Evolutionary conservation across 2,329 filamentous ascomycete genomes (phyloP), one percentile per base, ranked within the genome.

Genomic region (Hypoxylon sp.): DNA sequence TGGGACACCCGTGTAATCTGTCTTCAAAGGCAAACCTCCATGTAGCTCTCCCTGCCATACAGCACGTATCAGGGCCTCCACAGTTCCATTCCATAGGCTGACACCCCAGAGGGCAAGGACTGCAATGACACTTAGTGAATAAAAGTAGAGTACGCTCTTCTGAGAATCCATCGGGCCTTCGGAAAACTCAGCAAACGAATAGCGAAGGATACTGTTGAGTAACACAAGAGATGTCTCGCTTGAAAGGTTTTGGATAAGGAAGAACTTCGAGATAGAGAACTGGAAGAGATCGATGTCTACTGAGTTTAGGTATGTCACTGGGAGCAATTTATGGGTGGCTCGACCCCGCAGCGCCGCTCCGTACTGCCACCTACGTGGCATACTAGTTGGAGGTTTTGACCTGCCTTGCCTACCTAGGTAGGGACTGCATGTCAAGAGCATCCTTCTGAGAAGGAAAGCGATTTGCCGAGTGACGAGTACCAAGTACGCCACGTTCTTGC

Each of bases 1-100:
- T 28, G 68, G 62, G 34, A 73, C 17, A 11, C 72, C 72, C 0
- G 70, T 73, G 41, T 73, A 74, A 22, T 62, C 51, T n/a, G 54
- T 73, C 26, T 64, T 71, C 4, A 74, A 57, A 11, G 51, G 4
- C n/a, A 58, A 8, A 22, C 22, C 64, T 30, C 56, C 53, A n/a
- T 71, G 56, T 28, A 74, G 46, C 44, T 43, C 54, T 20, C 71
- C 71, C 6, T 62, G 50, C 59, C 59, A 69, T 1, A 62, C 62
- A 13, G 71, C 71, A 3, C 68, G 32, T 1, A 73, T 41, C 24
- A 72, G 64, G 15, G 59, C 71, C 51, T 64, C 64, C 17, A 72
- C 54, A 4, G 61, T 67, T 7, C 72, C 72, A 37, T 74, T 74
- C 26, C 59, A 49, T 4, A 70, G 20, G 51, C 64, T 69, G 7